phyloP scores from a whole-genome alignment of 768 basidiomycete genomes.

The Leucosporidium creatinivorum region DNA sequence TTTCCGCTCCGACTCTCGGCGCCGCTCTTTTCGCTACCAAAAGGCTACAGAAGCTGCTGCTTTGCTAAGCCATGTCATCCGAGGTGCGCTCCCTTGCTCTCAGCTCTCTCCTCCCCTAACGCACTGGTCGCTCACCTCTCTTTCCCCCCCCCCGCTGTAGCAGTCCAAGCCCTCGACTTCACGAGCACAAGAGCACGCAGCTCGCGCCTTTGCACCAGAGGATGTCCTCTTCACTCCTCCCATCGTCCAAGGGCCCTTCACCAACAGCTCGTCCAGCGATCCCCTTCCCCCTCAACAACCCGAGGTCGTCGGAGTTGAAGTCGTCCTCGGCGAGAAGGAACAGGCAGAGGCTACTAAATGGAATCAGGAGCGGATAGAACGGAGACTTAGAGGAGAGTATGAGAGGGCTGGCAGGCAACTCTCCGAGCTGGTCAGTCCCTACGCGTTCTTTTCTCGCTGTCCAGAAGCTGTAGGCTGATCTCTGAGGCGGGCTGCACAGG shows the following conservation, averaged over 20 bases:
- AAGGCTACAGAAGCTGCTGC: too few species aligned
- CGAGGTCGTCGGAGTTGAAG: background rate
- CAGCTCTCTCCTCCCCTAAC: background rate
- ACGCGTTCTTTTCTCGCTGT: too few species aligned
- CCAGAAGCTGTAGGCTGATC: too few species aligned
- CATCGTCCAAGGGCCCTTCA: constrained; percentile 11
- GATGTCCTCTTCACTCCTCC: constrained; percentile 2
- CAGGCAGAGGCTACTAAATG: constrained; percentile 56
- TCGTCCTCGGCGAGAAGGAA: constrained; percentile 12
- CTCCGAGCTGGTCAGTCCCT: constrained; percentile 53
- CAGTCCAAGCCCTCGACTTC: too few species aligned
- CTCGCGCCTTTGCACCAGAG: background rate
- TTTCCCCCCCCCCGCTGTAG: background rate
- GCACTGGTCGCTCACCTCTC: background rate
- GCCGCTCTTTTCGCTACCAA: too few species aligned
- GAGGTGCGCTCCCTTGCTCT: background rate
- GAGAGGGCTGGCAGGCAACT: constrained; percentile 60
- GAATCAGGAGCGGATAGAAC: constrained; percentile 66
- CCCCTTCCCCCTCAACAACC: background rate
- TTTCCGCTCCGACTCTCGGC: too few species aligned
- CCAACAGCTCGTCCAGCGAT: background rate
- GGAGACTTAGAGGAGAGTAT: constrained; percentile 67
- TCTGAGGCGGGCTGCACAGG: constrained; percentile 44
- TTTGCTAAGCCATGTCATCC: background rate
- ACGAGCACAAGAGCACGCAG: constrained; percentile 6